These are phyloP conservation scores for Thermothielavioides terrestris DNA, from an alignment of 495 filamentous ascomycete genomes.

Conservation along the genomic window DNA sequence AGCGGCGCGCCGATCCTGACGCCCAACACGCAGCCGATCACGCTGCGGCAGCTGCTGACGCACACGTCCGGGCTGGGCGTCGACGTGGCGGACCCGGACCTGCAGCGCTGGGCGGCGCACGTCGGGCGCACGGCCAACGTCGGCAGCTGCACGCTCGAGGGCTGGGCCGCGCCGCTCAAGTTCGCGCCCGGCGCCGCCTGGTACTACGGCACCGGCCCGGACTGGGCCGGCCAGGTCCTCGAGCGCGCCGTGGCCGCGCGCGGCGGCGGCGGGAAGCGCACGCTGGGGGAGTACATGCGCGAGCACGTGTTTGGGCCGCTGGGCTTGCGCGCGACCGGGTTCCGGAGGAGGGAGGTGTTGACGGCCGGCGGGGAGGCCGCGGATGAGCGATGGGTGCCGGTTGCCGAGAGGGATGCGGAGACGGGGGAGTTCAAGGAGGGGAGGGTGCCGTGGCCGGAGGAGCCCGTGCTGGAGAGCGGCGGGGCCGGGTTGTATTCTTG, in stretches of 20 bases:
- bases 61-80: conserved; percentile 25
- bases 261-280: too few species aligned
- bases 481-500: conserved; percentile 46
- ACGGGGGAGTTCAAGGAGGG: conserved; percentile 1
- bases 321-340: conserved; percentile 17
- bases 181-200: conserved; percentile 26
- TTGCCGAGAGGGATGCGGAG: conserved; percentile 2
- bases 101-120: conserved; percentile 17
- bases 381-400: background rate
- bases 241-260: conserved; percentile 18
- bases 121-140: conserved; percentile 14
- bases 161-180: conserved; percentile 23
- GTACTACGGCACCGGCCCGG: conserved; percentile 23
- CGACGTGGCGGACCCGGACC: conserved; percentile 19
- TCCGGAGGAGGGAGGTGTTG: background rate
- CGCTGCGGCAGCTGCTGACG: conserved; percentile 25
- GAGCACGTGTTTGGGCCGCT: conserved; percentile 17
- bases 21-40: conserved; percentile 20
- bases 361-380: background rate
- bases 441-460: conserved; percentile 2
- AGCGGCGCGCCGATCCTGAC: conserved; percentile 21
- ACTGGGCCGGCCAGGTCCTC: conserved; percentile 27
- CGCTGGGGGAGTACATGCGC: conserved; percentile 19
- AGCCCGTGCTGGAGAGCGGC: conserved; percentile 29
- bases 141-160: conserved; percentile 15